Base-by-base conservation (phyloP, 129 eudicot genomes). In the Pulicaria dysenterica region DNA sequence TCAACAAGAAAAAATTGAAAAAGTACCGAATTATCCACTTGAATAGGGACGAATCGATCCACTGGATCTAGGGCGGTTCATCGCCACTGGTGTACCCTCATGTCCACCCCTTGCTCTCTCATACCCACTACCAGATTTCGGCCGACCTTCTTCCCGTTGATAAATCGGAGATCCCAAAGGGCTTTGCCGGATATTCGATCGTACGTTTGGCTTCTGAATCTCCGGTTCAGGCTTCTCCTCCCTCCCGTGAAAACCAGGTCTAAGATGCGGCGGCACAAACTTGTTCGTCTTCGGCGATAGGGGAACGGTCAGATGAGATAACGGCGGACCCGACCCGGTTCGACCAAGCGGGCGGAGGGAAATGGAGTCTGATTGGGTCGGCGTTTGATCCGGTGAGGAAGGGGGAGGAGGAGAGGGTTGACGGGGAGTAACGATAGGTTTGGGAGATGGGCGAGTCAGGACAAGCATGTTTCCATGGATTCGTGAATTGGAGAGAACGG, bases 391-490 rank as follows among this genome's bases (percentile, higher is more conserved):
- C 15, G 74, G 60, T 13, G 68, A 54, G 40, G 79, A 9, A 41
- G 19, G 31, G 15, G 69, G 72, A 0, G 63, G 81, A 12, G 81
- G 49, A 8, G 73, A 67, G 2, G 85, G 76, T 2, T 57, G 78
- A 8, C 6, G 56, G 1, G 48, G 9, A 45, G 39, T 68, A 38
- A 79, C 73, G 56, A 74, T 75, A 24, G 90, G 86, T 58, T 88
- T 85, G 41, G 90, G 90, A 2, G 95, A 69, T 4, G 91, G 91
- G 8, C 88, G 88, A 79, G 45, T 85, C 66, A 88, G 58, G 37
- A 88, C 88, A n/a, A 88, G 88, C 95, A 88, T 88, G 63, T 83
- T 79, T n/a, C 90, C 91, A 83, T 85, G 87, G 83, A 84, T 86
- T 15, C 87, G 87, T 13, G 96, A 83, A 55, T 83, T 87, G 1